phyloP scores from a whole-genome alignment of 2,329 filamentous ascomycete species.

The Fusarium phyllophilum region DNA sequence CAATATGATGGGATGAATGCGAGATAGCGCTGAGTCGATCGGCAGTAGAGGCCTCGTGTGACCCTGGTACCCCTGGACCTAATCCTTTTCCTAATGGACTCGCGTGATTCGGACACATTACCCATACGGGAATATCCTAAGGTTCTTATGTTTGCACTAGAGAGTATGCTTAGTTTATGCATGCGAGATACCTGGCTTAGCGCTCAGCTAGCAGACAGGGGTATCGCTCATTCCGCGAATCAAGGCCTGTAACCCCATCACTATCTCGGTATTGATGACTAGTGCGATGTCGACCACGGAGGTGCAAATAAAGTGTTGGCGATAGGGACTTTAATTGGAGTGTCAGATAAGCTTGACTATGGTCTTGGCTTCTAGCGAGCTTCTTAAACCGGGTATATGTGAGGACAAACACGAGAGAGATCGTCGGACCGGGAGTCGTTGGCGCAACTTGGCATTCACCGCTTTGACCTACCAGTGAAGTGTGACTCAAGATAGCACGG shows the following conservation, averaged over 20 bases:
- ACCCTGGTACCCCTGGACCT: conserved; percentile 16
- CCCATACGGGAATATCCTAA: conserved; percentile 22
- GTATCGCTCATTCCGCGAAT: conserved; percentile 20
- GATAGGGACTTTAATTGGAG: background rate
- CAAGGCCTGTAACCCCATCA: background rate
- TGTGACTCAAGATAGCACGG: background rate
- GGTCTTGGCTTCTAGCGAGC: background rate
- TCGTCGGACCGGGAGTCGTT: conserved; percentile 2
- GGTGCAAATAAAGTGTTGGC: background rate
- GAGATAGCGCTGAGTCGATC: conserved; percentile 7
- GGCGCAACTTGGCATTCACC: background rate
- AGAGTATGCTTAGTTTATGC: conserved; percentile 30
- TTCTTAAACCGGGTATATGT: conserved; percentile 14
- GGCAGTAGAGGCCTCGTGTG: conserved; percentile 1
- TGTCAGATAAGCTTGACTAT: conserved; percentile 1
- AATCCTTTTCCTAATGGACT: background rate
- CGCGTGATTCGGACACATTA: conserved; percentile 27
- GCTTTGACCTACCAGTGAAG: conserved; percentile 11
- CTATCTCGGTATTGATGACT: conserved; percentile 15
- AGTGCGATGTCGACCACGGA: conserved; percentile 16
- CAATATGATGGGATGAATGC: background rate
- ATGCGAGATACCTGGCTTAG: conserved; percentile 14
- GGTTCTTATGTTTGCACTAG: conserved; percentile 29
- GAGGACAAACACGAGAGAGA: background rate
- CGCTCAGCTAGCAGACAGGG: conserved; percentile 4